Base-by-base conservation (phyloP, 176 grass and related monocot genomes). In the Pharus latifolius region DNA sequence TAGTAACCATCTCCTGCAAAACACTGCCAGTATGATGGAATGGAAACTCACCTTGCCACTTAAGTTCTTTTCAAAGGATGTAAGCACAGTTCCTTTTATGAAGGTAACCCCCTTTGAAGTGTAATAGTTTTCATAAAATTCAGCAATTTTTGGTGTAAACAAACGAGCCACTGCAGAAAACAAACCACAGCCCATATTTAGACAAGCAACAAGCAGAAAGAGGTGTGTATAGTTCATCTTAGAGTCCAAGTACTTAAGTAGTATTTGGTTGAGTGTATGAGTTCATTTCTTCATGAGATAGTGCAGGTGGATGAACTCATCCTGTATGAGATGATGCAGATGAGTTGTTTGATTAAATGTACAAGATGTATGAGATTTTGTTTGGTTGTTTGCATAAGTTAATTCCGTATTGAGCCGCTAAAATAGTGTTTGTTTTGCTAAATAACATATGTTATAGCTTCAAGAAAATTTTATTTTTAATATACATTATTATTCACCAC, bases 121-220 rank as follows among this genome's bases (percentile, higher is more conserved):
- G 58, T 99, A 99, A 65, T 81, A 94, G 49, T 78, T 83, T 65
- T 99, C 90, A 81, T 99, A 99, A 78, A 83, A 99, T 49, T 85
- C 79, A n/a, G 95, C 95, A 63, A 99, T 94, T 60, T 85, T 88
- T 37, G 82, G 71, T 58, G 95, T 88, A 79, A 94, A 99, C 44
- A 99, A 31, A 30, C 84, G 83, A 25, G 42, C 87, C 90, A 99
- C 95, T 99, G 76, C 38, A 83, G 23, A 83, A 53, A 85, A 65
- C 7, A 62, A 58, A 30, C 20, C 46, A 74, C 14, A 41, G 12
- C 4, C 41, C 10, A 9, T 69, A 63, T 70, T 63, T 55, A 28
- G 30, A 75, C 56, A n/a, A 56, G 54, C 3, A 37, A 24, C n/a
- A n/a, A n/a, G n/a, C n/a, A n/a, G n/a, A n/a, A 17, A 77, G 38